phyloP scores from a whole-genome alignment of 305 asterid genomes.

The Fraxinus baroniana region DNA sequence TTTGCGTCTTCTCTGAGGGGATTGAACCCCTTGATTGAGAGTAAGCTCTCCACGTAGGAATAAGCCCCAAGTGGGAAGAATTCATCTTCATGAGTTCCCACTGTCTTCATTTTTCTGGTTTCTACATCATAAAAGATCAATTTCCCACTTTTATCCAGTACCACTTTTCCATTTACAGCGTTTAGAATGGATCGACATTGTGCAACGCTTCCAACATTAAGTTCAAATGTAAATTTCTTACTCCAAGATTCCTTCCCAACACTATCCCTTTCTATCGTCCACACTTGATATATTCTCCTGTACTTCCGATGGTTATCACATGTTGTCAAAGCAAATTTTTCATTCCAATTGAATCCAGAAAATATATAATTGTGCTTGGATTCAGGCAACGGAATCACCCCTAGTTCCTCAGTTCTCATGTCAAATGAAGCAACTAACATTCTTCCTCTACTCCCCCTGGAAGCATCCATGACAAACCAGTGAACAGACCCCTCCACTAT shows the following conservation, averaged over 20 bases:
- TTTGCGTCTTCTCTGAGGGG: background rate
- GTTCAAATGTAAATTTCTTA: background rate
- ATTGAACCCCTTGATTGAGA: background rate
- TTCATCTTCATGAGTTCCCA: background rate
- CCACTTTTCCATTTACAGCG: background rate
- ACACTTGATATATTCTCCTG: background rate
- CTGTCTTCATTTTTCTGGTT: background rate
- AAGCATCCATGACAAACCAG: background rate
- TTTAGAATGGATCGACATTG: background rate
- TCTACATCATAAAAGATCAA: background rate
- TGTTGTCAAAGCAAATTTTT: background rate
- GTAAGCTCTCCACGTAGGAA: slow-evolving; percentile 7
- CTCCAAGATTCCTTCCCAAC: slow-evolving; percentile 4
- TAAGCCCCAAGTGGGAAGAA: background rate
- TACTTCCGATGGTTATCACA: background rate
- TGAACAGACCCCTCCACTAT: background rate
- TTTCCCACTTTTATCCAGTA: background rate
- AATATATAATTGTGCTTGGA: background rate
- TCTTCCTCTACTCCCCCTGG: background rate
- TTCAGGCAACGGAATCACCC: background rate
- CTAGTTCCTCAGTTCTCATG: background rate
- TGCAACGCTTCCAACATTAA: background rate
- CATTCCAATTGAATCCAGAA: background rate
- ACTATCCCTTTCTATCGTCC: background rate
- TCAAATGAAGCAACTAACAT: background rate